These are phyloP conservation scores for Botrytis squamosa DNA, from an alignment of 2,329 filamentous ascomycete genomes.

Conservation along the genomic window DNA sequence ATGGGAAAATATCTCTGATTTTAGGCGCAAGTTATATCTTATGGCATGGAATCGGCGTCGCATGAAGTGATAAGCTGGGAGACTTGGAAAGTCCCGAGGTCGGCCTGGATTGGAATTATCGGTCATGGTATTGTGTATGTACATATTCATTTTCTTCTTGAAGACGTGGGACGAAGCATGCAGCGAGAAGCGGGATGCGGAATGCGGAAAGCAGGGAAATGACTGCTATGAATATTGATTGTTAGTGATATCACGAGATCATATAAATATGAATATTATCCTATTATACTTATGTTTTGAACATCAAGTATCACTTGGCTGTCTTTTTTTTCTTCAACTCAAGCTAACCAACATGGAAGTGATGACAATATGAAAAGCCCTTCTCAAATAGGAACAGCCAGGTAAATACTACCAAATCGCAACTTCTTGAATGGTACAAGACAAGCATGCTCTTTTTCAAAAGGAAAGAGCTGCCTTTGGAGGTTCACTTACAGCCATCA, in stretches of 20 bases:
- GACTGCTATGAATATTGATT: slow-evolving; percentile 22
- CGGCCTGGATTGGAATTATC: slow-evolving; percentile 22
- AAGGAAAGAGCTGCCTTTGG: background rate
- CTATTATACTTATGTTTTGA: slow-evolving; percentile 12
- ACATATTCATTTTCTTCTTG: slow-evolving; percentile 32
- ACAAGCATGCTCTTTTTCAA: too few relatives aligned
- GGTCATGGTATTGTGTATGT: slow-evolving; percentile 32
- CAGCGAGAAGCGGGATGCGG: background rate
- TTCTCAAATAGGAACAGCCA: background rate
- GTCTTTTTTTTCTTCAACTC: background rate
- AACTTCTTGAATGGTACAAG: background rate
- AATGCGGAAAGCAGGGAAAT: slow-evolving; percentile 21
- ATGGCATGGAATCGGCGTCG: slow-evolving; percentile 34
- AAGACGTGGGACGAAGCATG: slow-evolving; percentile 3
- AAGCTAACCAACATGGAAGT: background rate
- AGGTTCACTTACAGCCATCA: background rate
- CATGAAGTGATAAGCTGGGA: slow-evolving; percentile 22
- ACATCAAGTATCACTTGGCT: background rate
- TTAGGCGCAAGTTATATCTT: slow-evolving; percentile 22
- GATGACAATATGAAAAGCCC: background rate
- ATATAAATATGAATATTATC: slow-evolving; percentile 32
- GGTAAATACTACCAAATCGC: background rate
- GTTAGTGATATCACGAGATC: slow-evolving; percentile 23
- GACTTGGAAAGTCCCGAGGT: slow-evolving; percentile 15
- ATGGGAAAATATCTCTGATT: slow-evolving; percentile 1